Conservation (phyloP, 1,284 basidiomycete genomes). For the Fomitopsis pinicola region DNA sequence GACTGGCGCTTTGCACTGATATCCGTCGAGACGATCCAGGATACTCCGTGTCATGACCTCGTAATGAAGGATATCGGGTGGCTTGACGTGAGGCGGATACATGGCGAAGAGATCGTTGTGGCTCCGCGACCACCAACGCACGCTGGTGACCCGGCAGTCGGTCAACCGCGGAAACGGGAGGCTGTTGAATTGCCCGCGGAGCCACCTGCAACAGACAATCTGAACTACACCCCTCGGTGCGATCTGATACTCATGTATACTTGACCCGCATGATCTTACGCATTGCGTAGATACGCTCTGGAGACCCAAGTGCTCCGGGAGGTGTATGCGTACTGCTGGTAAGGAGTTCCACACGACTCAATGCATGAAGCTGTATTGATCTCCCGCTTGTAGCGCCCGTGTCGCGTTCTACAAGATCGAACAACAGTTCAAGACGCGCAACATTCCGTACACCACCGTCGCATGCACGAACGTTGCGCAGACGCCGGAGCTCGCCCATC, state of each 20-base stretch:
- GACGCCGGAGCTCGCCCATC: constrained; percentile 44
- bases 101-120: constrained; percentile 35
- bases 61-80: constrained; percentile 74
- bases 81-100: constrained; percentile 65
- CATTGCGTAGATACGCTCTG: constrained; percentile 52
- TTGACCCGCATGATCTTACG: no score
- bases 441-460: constrained; percentile 76
- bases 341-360: constrained; percentile 15
- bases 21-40: constrained; percentile 46
- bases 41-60: constrained; percentile 52
- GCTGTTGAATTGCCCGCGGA: constrained; percentile 14
- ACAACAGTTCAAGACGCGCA: constrained; percentile 77
- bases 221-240: constrained; percentile 18
- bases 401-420: constrained; percentile 90
- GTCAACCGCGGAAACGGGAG: constrained; percentile 36
- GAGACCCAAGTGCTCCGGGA: constrained; percentile 67
- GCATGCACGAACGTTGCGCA: constrained; percentile 48
- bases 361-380: background rate
- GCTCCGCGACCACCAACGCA: constrained; percentile 4
- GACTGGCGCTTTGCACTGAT: constrained; percentile 76
- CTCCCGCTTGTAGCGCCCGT: constrained; percentile 56
- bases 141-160: constrained; percentile 1
- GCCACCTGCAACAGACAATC: constrained; percentile 9
- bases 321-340: constrained; percentile 81
- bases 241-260: background rate